Evolutionary conservation across 2,329 filamentous ascomycete genomes (phyloP).

Genomic region (Scolecobasidium constrictum): DNA sequence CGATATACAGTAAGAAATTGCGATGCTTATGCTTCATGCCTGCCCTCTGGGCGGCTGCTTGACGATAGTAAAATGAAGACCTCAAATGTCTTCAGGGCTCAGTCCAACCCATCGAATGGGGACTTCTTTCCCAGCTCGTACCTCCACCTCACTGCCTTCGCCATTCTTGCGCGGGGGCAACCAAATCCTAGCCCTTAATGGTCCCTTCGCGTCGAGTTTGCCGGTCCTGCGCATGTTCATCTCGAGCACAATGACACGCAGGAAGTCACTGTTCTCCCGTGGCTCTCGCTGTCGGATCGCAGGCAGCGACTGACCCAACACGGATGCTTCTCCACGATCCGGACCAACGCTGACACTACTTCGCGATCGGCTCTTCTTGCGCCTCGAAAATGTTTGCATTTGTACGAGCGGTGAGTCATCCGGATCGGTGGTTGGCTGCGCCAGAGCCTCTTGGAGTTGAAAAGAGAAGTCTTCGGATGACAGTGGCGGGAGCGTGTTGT

Average conservation of each 20-base stretch:
- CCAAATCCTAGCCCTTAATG: slow-evolving; percentile 48
- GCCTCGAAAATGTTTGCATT: slow-evolving; percentile 48
- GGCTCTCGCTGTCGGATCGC: slow-evolving; percentile 48
- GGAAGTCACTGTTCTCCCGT: slow-evolving; percentile 52
- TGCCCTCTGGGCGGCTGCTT: no score
- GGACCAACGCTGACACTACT: slow-evolving; percentile 7
- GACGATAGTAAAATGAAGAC: no score
- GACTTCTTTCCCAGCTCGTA: slow-evolving; percentile 17
- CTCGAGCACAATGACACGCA: slow-evolving; percentile 53
- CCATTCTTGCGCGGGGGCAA: slow-evolving; percentile 42
- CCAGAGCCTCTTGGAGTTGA: slow-evolving; percentile 24
- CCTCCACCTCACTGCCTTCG: slow-evolving; percentile 16
- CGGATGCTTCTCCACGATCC: slow-evolving; percentile 13
- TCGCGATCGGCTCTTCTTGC: slow-evolving; percentile 31
- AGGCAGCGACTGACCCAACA: slow-evolving; percentile 19
- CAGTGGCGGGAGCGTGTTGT: slow-evolving; percentile 2
- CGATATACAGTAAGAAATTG: no score
- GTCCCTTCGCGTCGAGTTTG: slow-evolving; percentile 45
- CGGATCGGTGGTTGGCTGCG: slow-evolving; percentile 15
- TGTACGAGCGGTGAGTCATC: slow-evolving; percentile 44
- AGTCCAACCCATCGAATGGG: slow-evolving; percentile 25
- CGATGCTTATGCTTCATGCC: no score
- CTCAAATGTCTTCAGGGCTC: slow-evolving; percentile 13
- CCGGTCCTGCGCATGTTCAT: slow-evolving; percentile 57
- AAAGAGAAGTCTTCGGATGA: slow-evolving; percentile 11